A percentile compares a stretch with the other conserved stretches of the same genome.
Conservation (phyloP, 495 filamentous ascomycete species). For the Friedmanniomyces endolithicus region DNA sequence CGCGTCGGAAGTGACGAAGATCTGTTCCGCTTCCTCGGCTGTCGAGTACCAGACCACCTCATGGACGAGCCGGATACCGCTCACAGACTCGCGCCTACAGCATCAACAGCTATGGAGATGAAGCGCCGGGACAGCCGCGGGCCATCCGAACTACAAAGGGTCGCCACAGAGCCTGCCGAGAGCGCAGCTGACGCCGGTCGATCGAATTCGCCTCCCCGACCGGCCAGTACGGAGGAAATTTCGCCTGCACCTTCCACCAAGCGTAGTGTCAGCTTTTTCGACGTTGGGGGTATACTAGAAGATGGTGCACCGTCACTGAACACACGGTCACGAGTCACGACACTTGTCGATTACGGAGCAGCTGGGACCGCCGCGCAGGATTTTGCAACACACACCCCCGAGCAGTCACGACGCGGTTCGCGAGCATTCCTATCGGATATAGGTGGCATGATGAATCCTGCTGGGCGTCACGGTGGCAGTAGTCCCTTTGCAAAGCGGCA, state of each 20-base stretch:
- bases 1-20: constrained; percentile 30
- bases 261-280: constrained; percentile 28
- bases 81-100: constrained; percentile 23
- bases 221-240: not conserved
- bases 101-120: constrained; percentile 13
- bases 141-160: not conserved
- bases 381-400: constrained; percentile 30
- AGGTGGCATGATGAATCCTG: constrained; percentile 17
- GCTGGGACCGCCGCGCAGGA: constrained; percentile 33
- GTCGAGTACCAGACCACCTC: constrained; percentile 26
- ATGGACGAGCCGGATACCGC: constrained; percentile 7
- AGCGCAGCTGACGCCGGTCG: not conserved
- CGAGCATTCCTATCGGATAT: constrained; percentile 20
- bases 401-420: constrained; percentile 21
- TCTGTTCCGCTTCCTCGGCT: constrained; percentile 28
- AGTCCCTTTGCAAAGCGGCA: constrained; percentile 1
- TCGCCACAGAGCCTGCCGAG: not conserved
- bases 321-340: constrained; percentile 10
- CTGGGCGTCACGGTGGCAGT: not conserved
- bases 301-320: constrained; percentile 4
- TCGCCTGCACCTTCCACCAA: constrained; percentile 2
- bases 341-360: constrained; percentile 22
- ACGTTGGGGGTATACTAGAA: constrained; percentile 30
- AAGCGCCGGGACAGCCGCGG: constrained; percentile 8
- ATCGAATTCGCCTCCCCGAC: constrained; percentile 16